phyloP scores from a whole-genome alignment of 371 early-diverging fungal species.

The Mortierella sp. region DNA sequence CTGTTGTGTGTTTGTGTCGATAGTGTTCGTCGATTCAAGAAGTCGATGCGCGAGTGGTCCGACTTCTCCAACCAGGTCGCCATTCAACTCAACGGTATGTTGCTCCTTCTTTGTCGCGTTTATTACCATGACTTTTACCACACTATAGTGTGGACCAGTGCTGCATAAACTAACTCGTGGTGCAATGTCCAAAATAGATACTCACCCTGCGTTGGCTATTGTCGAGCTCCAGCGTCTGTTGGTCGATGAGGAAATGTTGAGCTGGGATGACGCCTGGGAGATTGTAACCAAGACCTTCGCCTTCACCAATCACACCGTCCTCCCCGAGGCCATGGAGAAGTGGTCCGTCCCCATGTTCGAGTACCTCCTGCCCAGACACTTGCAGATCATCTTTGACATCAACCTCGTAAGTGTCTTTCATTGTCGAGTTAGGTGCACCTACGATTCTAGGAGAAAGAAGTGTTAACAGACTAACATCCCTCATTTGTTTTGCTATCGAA shows the following conservation, averaged over 20 bases:
- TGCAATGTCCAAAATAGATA: constrained; percentile 62
- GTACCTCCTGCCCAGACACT: constrained; percentile 90
- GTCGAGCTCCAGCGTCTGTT: constrained; percentile 91
- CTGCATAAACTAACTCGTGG: constrained; percentile 41
- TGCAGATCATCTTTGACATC: constrained; percentile 96
- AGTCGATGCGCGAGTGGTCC: constrained; percentile 81
- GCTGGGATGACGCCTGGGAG: constrained; percentile 96
- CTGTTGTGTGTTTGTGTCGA: constrained; percentile 5
- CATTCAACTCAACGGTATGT: constrained; percentile 90
- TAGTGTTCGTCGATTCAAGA: constrained; percentile 90
- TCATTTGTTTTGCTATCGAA: neutral
- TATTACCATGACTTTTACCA: constrained; percentile 42
- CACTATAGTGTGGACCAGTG: constrained; percentile 46
- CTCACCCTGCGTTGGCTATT: constrained; percentile 86
- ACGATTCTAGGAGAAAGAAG: neutral
- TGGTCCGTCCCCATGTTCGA: constrained; percentile 94
- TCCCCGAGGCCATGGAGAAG: constrained; percentile 95
- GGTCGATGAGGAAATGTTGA: constrained; percentile 88
- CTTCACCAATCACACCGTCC: constrained; percentile 96
- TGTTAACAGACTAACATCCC: neutral
- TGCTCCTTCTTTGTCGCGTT: too few species aligned
- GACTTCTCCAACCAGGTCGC: constrained; percentile 92
- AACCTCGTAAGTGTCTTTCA: constrained; percentile 70
- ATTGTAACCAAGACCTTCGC: constrained; percentile 90
- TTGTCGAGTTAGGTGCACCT: neutral